Evolutionary conservation across 192 early-diverging fungal species (phyloP).

Genomic region (Backusella tarrabulga): DNA sequence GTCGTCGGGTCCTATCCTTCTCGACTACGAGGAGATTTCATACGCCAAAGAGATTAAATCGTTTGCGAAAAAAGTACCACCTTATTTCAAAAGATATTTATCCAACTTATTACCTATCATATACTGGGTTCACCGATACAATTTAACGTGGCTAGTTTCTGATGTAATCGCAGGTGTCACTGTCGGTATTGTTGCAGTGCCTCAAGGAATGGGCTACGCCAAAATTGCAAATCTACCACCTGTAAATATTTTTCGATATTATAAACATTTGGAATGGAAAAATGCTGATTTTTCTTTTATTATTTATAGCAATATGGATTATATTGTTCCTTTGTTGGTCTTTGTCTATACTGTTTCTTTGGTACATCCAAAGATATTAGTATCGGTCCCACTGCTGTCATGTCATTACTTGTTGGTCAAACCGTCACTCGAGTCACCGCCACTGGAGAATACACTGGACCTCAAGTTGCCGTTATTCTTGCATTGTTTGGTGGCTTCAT

Average conservation of each 20-base stretch:
- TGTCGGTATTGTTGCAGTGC: constrained; percentile 72
- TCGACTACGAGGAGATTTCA: constrained; percentile 23
- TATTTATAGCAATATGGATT: constrained; percentile 58
- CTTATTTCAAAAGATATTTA: constrained; percentile 21
- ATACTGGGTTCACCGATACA: constrained; percentile 32
- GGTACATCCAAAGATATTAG: constrained; percentile 76
- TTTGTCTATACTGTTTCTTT: constrained; percentile 66
- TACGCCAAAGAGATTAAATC: constrained; percentile 15
- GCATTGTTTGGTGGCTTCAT: constrained; percentile 76
- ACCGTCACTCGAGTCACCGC: constrained; percentile 41
- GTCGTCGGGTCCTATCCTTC: constrained; percentile 13
- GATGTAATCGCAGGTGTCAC: constrained; percentile 72
- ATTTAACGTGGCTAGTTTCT: constrained; percentile 37
- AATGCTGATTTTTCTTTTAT: not conserved
- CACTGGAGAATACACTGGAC: constrained; percentile 71
- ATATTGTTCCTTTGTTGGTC: constrained; percentile 73
- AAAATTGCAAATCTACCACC: constrained; percentile 63
- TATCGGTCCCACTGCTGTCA: constrained; percentile 68
- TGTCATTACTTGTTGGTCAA: constrained; percentile 76
- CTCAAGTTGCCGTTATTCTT: constrained; percentile 60
- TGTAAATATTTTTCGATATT: constrained; percentile 1
- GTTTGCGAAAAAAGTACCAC: constrained; percentile 15
- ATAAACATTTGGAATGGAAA: not conserved
- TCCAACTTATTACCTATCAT: constrained; percentile 24
- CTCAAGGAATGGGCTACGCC: constrained; percentile 70